Evolutionary conservation across 2,329 filamentous ascomycete genomes (phyloP), one percentile per base, ranked within the genome.

Genomic region (Moelleriella libera): DNA sequence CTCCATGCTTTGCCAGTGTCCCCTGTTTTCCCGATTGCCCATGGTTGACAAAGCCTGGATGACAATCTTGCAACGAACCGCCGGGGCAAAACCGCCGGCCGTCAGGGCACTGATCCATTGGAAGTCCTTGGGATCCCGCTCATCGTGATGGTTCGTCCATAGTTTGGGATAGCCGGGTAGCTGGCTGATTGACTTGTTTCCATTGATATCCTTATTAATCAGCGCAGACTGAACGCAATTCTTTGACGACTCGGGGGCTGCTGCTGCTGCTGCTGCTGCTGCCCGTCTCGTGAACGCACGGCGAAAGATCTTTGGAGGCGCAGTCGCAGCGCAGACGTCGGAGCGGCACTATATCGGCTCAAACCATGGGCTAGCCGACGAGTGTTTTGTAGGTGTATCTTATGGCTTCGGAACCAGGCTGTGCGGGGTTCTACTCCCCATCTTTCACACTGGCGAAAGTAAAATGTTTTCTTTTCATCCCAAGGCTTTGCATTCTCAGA

Each of bases 21-120:
- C 10, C 37, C 11, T 31, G 30, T 47, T 44, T 5, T n/a, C n/a
- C 5, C 28, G 41, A 10, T 49, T 39, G 42, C 47, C 45, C 30
- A 47, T 37, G 39, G 49, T 45, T 30, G 45, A 41, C 21, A 51
- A 42, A n/a, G 45, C 47, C 12, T 32, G 45, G 44, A 28, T 42
- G 29, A 51, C 43, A 29, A 51, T 44, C 47, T 47, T 42, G 40
- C 49, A 51, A 11, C 43, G 30, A 11, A 47, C 49, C 28, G 45
- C 44, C 28, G 49, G 47, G 21, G 45, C 47, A 41, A 44, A 41
- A 5, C 46, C 11, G 10, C 43, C 49, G 12, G 47, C 30, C 4
- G 32, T 28, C 21, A 49, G 43, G 32, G n/a, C 10, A 30, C 49
- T 47, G 31, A 11, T 11, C 49, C 45, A 51, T 37, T 37, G 32